Evolutionary conservation across 2,329 filamentous ascomycete genomes (phyloP), one percentile per base, ranked within the genome.

Genomic region (Paracamarosporium sp.): DNA sequence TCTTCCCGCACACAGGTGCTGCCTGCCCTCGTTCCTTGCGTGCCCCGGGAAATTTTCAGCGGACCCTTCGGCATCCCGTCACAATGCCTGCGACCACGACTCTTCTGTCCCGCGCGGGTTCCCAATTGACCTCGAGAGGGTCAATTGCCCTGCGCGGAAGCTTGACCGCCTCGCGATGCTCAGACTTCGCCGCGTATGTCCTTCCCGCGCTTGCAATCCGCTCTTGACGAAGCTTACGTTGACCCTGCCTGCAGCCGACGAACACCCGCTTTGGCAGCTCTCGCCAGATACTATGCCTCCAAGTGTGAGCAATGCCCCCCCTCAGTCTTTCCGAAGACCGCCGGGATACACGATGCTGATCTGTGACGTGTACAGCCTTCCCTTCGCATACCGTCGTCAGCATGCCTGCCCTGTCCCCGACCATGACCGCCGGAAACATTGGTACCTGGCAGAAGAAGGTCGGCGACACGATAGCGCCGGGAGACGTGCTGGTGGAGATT

Each of bases 341-440:
- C 44, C 44, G 30, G 28, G 27, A 33, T 17, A 5, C 7, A 5
- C 33, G 13, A 70, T 69, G 76, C 79, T 76, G 65, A 72, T 60
- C 57, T 53, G 46, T 22, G 33, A 28, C 33, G 31, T 67, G 68
- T 53, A 85, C 83, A 95, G 96, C 94, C 48, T 98, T 92, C 83
- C 96, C 95, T 67, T 88, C 93, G 68, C 95, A 99, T 83, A 94
- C 91, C 69, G 84, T 99, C 79, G 89, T 99, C 83, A 95, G 88
- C 85, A 99, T 99, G 95, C 95, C 95, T 66, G 95, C 95, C 57
- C 86, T 99, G 73, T 99, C 95, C 63, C 95, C 95, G 54, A 99
- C 95, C 70, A 99, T 99, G 95, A 93, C 91, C 64, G 85, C 91
- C 62, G 95, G 95, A 78, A 97, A 96, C 83, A 96, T 99, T 79